phyloP scores from a whole-genome alignment of 108 stramenopile genomes.

The Nitzschia sp. region DNA sequence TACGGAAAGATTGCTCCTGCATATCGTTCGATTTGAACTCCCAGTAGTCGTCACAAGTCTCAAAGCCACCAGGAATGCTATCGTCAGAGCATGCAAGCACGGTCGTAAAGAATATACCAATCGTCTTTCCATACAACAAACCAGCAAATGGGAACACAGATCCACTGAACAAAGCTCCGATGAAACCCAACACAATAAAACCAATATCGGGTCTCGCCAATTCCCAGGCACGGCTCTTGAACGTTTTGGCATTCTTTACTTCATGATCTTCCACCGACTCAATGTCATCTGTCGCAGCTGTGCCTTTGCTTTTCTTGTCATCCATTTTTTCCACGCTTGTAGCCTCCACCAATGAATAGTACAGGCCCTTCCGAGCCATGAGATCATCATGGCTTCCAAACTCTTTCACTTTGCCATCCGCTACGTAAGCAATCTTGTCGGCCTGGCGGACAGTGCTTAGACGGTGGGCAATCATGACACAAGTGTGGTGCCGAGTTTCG shows the following conservation, averaged over 20 bases:
- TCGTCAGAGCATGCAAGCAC: not conserved
- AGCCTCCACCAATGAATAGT: not conserved
- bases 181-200: not conserved
- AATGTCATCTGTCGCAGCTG: not conserved
- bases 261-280: not conserved
- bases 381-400: conserved; percentile 90
- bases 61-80: not conserved
- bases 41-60: not conserved
- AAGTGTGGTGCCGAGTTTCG: conserved; percentile 46
- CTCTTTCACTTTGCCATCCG: conserved; percentile 60
- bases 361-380: conserved; percentile 31
- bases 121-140: not conserved
- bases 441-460: conserved; percentile 75
- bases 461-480: conserved; percentile 84
- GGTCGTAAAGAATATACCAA: not conserved
- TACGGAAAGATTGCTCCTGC: not conserved
- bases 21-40: not conserved
- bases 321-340: not conserved
- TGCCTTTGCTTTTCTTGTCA: not conserved
- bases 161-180: not conserved
- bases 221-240: not conserved
- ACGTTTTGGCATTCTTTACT: not conserved
- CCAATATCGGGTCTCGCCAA: not conserved
- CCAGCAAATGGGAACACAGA: not conserved
- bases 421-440: conserved; percentile 74